Conservation (phyloP, 2,329 filamentous ascomycete species). For the Aspergillus neotritici region DNA sequence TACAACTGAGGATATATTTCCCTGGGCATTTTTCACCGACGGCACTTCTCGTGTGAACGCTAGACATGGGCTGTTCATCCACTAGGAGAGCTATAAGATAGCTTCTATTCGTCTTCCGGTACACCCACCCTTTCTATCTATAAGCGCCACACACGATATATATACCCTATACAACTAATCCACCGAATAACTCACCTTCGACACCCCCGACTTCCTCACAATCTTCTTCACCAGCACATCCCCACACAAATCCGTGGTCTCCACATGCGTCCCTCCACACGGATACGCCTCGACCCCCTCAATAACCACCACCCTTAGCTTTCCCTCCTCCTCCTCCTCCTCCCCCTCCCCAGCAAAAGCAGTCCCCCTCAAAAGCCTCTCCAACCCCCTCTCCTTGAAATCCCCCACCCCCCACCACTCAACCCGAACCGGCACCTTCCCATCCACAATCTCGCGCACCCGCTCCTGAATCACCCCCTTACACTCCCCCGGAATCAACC, state of each 20-base stretch:
- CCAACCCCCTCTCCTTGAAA: constrained; percentile 50
- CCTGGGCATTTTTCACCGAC: too few species aligned
- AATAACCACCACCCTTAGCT: constrained; percentile 63
- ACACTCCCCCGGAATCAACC: constrained; percentile 59
- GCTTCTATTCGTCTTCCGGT: too few species aligned
- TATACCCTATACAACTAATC: neutral
- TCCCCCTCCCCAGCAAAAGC: constrained; percentile 46
- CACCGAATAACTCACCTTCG: constrained; percentile 48
- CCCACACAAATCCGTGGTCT: constrained; percentile 48
- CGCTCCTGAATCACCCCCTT: constrained; percentile 58
- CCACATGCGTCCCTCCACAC: constrained; percentile 70
- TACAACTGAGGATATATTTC: too few species aligned
- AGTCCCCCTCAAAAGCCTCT: constrained; percentile 53
- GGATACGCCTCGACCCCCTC: constrained; percentile 65
- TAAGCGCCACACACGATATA: too few species aligned
- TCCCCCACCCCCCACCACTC: constrained; percentile 64
- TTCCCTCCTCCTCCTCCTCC: constrained; percentile 46
- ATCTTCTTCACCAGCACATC: constrained; percentile 64
- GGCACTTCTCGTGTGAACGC: too few species aligned
- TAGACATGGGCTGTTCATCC: too few species aligned
- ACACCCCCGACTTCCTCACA: constrained; percentile 57
- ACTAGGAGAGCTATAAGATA: too few species aligned
- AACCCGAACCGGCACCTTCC: constrained; percentile 55
- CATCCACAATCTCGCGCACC: constrained; percentile 54
- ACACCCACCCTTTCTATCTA: too few species aligned